Conservation (phyloP, 306 rosid genomes). For the Crotalaria pallida region DNA sequence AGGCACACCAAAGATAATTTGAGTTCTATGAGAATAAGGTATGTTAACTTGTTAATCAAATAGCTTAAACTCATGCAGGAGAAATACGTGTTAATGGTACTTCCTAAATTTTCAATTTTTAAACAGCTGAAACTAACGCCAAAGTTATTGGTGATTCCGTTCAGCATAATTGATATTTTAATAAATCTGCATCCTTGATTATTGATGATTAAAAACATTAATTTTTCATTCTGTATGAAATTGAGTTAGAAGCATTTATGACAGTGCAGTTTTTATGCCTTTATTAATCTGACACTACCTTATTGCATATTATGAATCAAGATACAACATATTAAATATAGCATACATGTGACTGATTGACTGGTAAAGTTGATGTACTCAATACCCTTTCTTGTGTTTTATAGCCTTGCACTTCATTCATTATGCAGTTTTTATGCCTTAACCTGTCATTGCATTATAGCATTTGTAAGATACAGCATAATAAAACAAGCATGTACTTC, state of each 20-base stretch:
- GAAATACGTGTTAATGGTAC: not conserved
- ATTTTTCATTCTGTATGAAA: conserved; percentile 4
- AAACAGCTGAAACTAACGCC: not conserved
- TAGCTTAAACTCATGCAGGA: not conserved
- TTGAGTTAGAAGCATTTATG: not conserved
- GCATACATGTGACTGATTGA: not conserved
- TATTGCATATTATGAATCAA: not conserved
- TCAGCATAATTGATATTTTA: not conserved
- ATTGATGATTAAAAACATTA: not conserved
- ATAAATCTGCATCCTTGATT: not conserved
- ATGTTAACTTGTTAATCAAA: not conserved
- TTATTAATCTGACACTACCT: not conserved
- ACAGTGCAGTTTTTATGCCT: not conserved
- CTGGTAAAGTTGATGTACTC: not conserved
- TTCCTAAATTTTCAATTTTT: not conserved
- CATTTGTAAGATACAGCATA: not conserved
- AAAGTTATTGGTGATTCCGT: not conserved
- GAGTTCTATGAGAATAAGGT: not conserved
- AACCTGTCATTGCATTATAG: not conserved
- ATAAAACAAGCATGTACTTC: not conserved
- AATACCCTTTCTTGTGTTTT: not conserved
- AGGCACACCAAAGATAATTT: not conserved
- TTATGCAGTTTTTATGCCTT: not conserved
- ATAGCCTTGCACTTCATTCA: not conserved
- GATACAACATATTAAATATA: not conserved